Percentiles rank a stretch among this genome's conserved stretches.
phyloP scores from a whole-genome alignment of 140 eudicot genomes.

The Eryngium alpinum region DNA sequence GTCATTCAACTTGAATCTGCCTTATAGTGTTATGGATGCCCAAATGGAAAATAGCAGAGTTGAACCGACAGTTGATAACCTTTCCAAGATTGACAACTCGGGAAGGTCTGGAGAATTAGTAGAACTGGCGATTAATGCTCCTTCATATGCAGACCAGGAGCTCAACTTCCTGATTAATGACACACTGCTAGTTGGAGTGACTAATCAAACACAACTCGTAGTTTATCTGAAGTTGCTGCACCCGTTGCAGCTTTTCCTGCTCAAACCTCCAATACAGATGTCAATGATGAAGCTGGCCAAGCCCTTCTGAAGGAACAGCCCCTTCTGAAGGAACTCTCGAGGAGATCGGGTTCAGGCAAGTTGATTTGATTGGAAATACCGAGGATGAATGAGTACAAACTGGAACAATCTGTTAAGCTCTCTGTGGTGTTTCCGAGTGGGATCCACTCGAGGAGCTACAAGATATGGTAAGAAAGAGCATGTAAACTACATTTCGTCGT shows the following conservation, averaged over 20 bases:
- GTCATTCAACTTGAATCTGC: constrained; percentile 66
- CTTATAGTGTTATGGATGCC: constrained; percentile 26
- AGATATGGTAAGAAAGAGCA: constrained; percentile 59
- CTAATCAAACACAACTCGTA: constrained; percentile 8
- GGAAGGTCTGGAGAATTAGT: constrained; percentile 20
- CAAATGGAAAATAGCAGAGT: constrained; percentile 24
- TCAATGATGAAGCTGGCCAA: background rate
- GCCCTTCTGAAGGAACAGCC: constrained; percentile 4
- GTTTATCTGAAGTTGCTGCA: constrained; percentile 15
- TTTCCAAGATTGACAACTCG: constrained; percentile 22
- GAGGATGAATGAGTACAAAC: constrained; percentile 53
- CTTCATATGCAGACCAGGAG: constrained; percentile 37
- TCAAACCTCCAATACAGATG: constrained; percentile 21
- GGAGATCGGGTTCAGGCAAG: constrained; percentile 70
- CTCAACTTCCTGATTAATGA: constrained; percentile 64
- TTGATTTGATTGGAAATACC: constrained; percentile 54
- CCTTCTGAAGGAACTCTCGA: constrained; percentile 52
- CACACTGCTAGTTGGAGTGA: constrained; percentile 41
- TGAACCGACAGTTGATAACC: constrained; percentile 19
- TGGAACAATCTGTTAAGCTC: constrained; percentile 69
- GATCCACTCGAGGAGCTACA: constrained; percentile 74
- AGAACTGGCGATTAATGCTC: constrained; percentile 15
- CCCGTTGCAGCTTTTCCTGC: constrained; percentile 18
- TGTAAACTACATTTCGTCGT: background rate
- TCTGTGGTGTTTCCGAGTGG: constrained; percentile 76